phyloP scores from a whole-genome alignment of 345 rosid species.

The Gossypium australe region DNA sequence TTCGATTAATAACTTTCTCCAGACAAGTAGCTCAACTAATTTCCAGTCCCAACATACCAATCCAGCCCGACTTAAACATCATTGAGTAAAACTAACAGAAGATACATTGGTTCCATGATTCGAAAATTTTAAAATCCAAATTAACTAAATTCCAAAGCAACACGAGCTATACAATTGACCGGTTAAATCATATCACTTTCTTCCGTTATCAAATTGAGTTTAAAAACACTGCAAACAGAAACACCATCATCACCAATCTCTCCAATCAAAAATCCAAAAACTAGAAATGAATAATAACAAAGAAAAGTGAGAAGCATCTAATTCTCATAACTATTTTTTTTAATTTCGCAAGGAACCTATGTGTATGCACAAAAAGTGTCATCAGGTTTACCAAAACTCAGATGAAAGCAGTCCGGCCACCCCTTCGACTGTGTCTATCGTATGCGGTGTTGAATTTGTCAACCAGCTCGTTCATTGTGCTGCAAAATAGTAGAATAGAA shows the following conservation, averaged over 20 bases:
- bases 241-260: not conserved
- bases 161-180: too few species aligned
- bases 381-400: constrained; percentile 24
- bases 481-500: constrained; percentile 21
- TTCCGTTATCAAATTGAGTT: too few species aligned
- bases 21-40: too few species aligned
- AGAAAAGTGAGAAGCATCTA: not conserved
- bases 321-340: not conserved
- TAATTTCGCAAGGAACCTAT: too few species aligned
- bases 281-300: not conserved
- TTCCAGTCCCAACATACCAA: too few species aligned
- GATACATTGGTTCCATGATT: too few species aligned
- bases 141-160: too few species aligned
- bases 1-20: too few species aligned
- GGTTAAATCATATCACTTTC: too few species aligned
- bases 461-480: constrained; percentile 85
- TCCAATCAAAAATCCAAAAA: not conserved
- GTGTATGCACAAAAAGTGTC: constrained; percentile 9
- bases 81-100: too few species aligned
- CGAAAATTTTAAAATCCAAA: too few species aligned
- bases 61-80: too few species aligned
- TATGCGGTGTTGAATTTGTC: constrained; percentile 93
- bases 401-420: constrained; percentile 86
- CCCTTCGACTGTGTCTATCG: constrained; percentile 81
- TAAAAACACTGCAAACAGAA: not conserved